phyloP scores from a whole-genome alignment of 2,329 filamentous ascomycete species.

The Aspergillus sclerotialis region DNA sequence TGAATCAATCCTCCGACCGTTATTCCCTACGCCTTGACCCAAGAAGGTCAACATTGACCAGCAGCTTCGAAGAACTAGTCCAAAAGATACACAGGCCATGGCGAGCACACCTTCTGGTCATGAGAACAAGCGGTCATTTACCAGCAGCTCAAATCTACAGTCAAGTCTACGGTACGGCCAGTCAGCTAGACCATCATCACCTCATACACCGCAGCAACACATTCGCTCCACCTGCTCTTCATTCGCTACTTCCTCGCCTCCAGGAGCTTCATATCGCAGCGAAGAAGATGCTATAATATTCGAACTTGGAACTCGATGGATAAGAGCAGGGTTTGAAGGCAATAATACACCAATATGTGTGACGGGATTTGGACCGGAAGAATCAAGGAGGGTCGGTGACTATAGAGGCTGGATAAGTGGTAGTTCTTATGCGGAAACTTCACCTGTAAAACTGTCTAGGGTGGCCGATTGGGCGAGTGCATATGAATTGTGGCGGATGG shows the following conservation, averaged over 20 bases:
- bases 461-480: slow-evolving; percentile 38
- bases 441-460: slow-evolving; percentile 16
- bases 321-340: slow-evolving; percentile 80
- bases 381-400: slow-evolving; percentile 72
- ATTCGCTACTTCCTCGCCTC: slow-evolving; percentile 50
- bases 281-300: slow-evolving; percentile 83
- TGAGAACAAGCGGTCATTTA: slow-evolving; percentile 18
- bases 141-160: slow-evolving; percentile 11
- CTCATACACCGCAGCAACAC: slow-evolving; percentile 52
- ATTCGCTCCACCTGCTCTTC: slow-evolving; percentile 45
- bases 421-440: slow-evolving; percentile 44
- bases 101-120: slow-evolving; percentile 13
- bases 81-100: slow-evolving; percentile 11
- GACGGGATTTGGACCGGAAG: slow-evolving; percentile 66
- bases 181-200: slow-evolving; percentile 37
- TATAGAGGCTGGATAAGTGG: slow-evolving; percentile 63
- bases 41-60: slow-evolving; percentile 3
- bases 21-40: slow-evolving; percentile 9
- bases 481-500: slow-evolving; percentile 69
- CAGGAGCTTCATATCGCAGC: slow-evolving; percentile 51
- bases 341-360: slow-evolving; percentile 68
- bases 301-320: slow-evolving; percentile 70
- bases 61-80: not conserved
- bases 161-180: slow-evolving; percentile 25
- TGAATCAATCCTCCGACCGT: slow-evolving; percentile 5